Percentiles rank a stretch among this genome's conserved stretches.
These are phyloP conservation scores for Plenodomus lindquistii DNA, from an alignment of 2,329 filamentous ascomycete species.

Conservation along the genomic window DNA sequence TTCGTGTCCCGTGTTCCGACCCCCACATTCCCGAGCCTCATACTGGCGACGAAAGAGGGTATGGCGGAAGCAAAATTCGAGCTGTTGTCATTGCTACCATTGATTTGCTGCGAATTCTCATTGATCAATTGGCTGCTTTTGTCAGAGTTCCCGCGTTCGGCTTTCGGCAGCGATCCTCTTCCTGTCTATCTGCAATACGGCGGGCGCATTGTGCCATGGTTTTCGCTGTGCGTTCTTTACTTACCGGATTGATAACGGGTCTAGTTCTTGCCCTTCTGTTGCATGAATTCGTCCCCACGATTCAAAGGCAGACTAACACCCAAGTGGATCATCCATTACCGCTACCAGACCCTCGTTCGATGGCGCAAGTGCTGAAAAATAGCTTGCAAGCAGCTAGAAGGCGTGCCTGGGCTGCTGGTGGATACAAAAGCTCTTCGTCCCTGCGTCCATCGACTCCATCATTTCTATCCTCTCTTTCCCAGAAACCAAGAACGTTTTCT, in stretches of 20 bases:
- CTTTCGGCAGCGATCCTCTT: neutral
- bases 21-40: neutral
- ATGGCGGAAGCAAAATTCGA: neutral
- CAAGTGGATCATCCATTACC: constrained; percentile 8
- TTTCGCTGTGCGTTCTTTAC: constrained; percentile 20
- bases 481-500: constrained; percentile 12
- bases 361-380: constrained; percentile 41
- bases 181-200: constrained; percentile 5
- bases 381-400: constrained; percentile 35
- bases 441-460: constrained; percentile 8
- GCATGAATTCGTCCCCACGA: constrained; percentile 22
- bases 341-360: constrained; percentile 19
- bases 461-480: constrained; percentile 5
- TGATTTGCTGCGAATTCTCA: neutral
- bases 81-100: neutral
- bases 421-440: constrained; percentile 20
- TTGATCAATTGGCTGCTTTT: too few species aligned
- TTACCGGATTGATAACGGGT: constrained; percentile 29
- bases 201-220: constrained; percentile 19
- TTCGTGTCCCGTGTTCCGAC: neutral
- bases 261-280: constrained; percentile 31
- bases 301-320: constrained; percentile 20
- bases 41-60: neutral
- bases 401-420: constrained; percentile 17
- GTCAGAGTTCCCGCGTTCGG: neutral